Base-by-base conservation (phyloP, 225 moss, liverwort and hornwort genomes). In the Antitrichia curtipendula region DNA sequence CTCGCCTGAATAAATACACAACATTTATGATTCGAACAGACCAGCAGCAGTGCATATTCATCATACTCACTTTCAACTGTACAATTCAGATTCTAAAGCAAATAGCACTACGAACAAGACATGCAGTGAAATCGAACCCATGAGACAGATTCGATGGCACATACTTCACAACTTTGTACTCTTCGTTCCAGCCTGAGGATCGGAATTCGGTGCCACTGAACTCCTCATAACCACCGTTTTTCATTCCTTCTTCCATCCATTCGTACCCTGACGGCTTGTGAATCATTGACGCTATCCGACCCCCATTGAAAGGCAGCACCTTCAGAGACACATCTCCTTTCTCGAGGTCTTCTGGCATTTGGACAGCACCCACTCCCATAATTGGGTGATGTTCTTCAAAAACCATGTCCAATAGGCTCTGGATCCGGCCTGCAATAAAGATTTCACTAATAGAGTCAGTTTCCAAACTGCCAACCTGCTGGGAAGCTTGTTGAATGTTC, bases 211-310 rank as follows among this genome's bases (percentile, higher is more conserved):
- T 80, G 70, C 95, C 94, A 86, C 95, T 95, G 32, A 94, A 97
- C 88, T 98, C 98, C 91, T 98, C 98, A 82, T 98, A 98, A 50
- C 95, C 96, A 80, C 98, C 96, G 12, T 86, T 88, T 41, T 94
- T 96, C 62, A 96, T 81, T 85, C 94, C 97, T 57, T 96, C 97
- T 87, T 95, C 92, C 63, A 98, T 91, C 95, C 95, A 98, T 63
- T 98, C 97, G 53, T 91, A 87, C 57, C 97, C 94, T 82, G 97
- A 94, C 32, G 98, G 94, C 76, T 86, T 91, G 87, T 97, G 96
- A 62, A 98, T 92, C 96, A 98, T 95, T 54, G 94, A 97, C 28
- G 95, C 86, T 38, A 98, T 96, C 57, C 95, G 95, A 70, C 96
- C 98, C 13, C 98, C 97, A 74, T 93, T 91, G 86, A 93, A 95